Evolutionary conservation across 2,329 filamentous ascomycete species (phyloP), one percentile per base, ranked within the genome.

Genomic region (Penicillium fuscoglaucum): DNA sequence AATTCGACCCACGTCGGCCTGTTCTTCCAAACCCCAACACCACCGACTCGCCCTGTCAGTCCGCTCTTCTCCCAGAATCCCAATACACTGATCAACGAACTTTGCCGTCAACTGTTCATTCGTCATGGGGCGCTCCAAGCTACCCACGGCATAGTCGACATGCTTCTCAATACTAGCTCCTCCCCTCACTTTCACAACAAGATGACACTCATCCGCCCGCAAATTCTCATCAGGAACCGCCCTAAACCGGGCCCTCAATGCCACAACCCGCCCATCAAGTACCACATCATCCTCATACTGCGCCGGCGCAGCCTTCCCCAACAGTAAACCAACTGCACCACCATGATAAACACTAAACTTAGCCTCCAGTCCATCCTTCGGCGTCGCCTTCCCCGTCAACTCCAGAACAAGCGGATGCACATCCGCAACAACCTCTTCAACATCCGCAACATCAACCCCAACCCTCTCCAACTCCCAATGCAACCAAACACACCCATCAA

Each of bases 261-360:
- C 60, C 4, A 80, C 69, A 1, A 83, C 76, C 12, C 69, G 70
- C 15, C 63, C 26, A 52, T 79, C 74, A n/a, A 64, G 72, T 4
- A 83, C 81, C 1, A 81, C 74, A 0, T 67, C 62, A 63, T 84
- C 79, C 6, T 79, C 78, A 67, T 83, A 85, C 66, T 84, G 75
- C 6, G 73, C 74, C 2, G 82, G 82, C 0, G 79, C 81, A 12
- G 78, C 82, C 65, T 81, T 80, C 1, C 82, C 82, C 57, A 78
- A 80, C 2, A 84, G 62, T 9, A 84, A 61, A 0, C 79, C 82
- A 5, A 83, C 76, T 0, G 81, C 81, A n/a, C 73, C 78, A 6
- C 80, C 81, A 61, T 84, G 82, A 60, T 80, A 84, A 21, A 84
- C 80, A 54, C 80, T 83, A 63, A 84, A 85, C 47, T 85, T 84